Evolutionary conservation across 2,329 filamentous ascomycete genomes (phyloP), one percentile per base, ranked within the genome.

Genomic region (Arthrobotrys megalospora): DNA sequence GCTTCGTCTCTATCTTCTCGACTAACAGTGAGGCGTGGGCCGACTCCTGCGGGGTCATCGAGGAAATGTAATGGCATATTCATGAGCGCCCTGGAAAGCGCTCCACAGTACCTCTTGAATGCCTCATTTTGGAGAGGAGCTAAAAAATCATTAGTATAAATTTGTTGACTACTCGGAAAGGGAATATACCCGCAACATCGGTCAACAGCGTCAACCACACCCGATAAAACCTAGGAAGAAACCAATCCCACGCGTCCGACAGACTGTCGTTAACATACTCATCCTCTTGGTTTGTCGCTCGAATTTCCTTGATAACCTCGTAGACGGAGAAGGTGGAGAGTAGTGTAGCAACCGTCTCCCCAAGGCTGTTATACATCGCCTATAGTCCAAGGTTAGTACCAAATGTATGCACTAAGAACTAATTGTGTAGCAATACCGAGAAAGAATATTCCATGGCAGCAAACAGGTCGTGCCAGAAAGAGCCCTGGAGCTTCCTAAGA

Each of bases 401-500:
- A 6, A 50, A 10, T 21, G 6, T 21, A 19, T 43, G 1, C 36
- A 5, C 45, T 4, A 19, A 6, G 7, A 47, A 5, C 16, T 28
- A 6, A 16, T 19, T 28, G 24, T 28, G 24, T 28, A 28, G 5
- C 52, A 68, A 38, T 72, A 78, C 75, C 75, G 85, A 84, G 10
- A 88, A 85, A 76, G 91, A 88, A 62, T 90, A 88, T 38, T 88
- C 86, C 16, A 93, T 84, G 0, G 88, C 84, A 58, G 88, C 88
- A 43, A 78, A 80, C 16, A 81, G 38, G 7, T 76, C 58, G 63
- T 91, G 88, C 96, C 96, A 99, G 82, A 97, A 93, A 0, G 92
- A 89, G 0, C 95, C 96, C 81, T 97, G 97, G 0, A 97, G 90
- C 55, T 94, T 91, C 75, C 90, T 89, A 81, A 97, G 91, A 47